Evolutionary conservation across 2,329 filamentous ascomycete species (phyloP), one percentile per base, ranked within the genome.

Genomic region (Talaromyces sp.): DNA sequence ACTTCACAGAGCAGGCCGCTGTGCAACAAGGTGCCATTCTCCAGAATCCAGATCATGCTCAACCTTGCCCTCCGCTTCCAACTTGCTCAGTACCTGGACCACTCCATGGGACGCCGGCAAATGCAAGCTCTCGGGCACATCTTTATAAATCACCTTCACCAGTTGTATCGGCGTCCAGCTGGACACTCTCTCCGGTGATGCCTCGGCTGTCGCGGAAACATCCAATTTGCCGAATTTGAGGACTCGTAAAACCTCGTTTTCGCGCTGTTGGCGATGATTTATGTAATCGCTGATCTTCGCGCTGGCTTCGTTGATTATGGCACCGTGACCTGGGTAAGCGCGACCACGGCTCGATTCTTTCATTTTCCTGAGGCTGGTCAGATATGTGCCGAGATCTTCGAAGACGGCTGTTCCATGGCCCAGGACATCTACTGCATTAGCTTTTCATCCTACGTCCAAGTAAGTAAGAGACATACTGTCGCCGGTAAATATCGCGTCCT

Each of bases 261-360:
- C 93, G 23, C 95, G 84, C 77, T 90, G 84, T 69, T 86, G 84
- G 35, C 93, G 83, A 77, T 98, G 95, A 64, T 80, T 75, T 67
- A 98, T 90, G 72, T 99, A 98, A 74, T 96, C 91, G 21, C 78
- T 69, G 60, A 98, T 89, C 72, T 86, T 93, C 25, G 78, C 80
- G 25, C 82, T 84, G 0, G 90, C 91, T 65, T 95, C 84, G 40
- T 87, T 84, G 25, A 98, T 82, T 2, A 95, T 85, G 0, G 88
- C 83, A 0, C 95, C 95, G 71, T 99, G 95, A 3, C 91, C 93
- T 0, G 95, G 93, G 73, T 96, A 98, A 1, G 88, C 92, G 55
- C 85, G 81, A 1, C 90, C 89, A 0, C 75, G 67, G 9, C 73
- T 76, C 68, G 91, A 78, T 23, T 76, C 74, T 52, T 81, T 80